A percentile compares a stretch with the other conserved stretches of the same genome.
phyloP scores from a whole-genome alignment of 2,329 filamentous ascomycete genomes.

The Verticillium dahliae region DNA sequence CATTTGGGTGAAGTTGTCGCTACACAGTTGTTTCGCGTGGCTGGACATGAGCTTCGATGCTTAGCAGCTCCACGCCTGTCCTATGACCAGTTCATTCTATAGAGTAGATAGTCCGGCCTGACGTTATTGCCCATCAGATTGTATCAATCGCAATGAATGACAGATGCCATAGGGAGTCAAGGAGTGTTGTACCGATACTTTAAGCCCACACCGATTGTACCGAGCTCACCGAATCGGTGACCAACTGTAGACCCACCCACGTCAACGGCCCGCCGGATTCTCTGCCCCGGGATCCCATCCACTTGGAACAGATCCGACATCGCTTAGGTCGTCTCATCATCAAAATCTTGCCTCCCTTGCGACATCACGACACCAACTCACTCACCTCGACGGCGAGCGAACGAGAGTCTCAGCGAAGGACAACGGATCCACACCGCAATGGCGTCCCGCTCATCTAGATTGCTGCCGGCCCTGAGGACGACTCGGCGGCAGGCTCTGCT shows the following conservation, averaged over 20 bases:
- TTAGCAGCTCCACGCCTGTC: no score
- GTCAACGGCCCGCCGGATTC: neutral
- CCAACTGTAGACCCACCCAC: neutral
- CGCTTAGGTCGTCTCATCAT: conserved; percentile 1
- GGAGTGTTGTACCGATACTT: no score
- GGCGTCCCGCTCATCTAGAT: conserved; percentile 11
- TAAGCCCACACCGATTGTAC: neutral
- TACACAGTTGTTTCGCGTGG: no score
- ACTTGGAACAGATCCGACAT: neutral
- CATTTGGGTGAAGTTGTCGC: no score
- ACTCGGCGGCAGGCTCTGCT: conserved; percentile 10
- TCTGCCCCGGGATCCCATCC: neutral
- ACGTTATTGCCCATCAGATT: no score
- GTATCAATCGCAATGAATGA: no score
- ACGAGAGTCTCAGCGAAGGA: neutral
- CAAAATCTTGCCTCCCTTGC: neutral
- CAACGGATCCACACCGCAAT: conserved; percentile 3
- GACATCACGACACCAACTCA: neutral
- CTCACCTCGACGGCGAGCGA: neutral
- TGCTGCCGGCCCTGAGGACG: conserved; percentile 11
- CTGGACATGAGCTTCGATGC: no score
- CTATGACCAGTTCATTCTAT: no score
- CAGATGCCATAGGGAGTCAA: no score
- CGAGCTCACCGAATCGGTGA: neutral
- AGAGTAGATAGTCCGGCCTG: no score